Conservation (phyloP, 805 yeast species). For the Ogataea wickerhamii region DNA sequence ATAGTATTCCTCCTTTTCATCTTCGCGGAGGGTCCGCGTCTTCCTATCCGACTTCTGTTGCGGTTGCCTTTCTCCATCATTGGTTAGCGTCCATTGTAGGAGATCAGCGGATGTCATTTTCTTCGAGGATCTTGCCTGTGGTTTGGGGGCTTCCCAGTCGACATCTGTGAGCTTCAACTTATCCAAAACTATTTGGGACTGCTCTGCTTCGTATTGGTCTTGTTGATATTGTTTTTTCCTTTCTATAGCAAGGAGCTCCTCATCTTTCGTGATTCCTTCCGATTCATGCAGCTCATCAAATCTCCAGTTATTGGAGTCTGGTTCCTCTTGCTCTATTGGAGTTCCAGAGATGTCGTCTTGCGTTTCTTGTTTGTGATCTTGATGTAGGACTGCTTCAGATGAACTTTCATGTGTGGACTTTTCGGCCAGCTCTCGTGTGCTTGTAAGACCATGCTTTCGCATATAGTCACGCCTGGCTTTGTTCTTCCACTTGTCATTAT, state of each 20-base stretch:
- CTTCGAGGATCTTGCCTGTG: conserved; percentile 6
- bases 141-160: conserved; percentile 5
- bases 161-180: conserved; percentile 5
- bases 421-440: conserved; percentile 10
- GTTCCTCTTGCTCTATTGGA: conserved; percentile 1
- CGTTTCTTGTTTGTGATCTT: background rate
- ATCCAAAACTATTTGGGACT: conserved; percentile 9
- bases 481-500: conserved; percentile 51
- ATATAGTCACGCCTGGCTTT: conserved; percentile 40
- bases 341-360: background rate
- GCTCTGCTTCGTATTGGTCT: conserved; percentile 5
- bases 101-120: conserved; percentile 13
- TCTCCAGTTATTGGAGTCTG: conserved; percentile 27
- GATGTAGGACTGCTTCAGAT: background rate
- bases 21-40: conserved; percentile 14
- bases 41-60: background rate
- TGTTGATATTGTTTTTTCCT: conserved; percentile 1
- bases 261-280: conserved; percentile 19
- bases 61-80: background rate
- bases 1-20: conserved; percentile 21
- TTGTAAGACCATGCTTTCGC: conserved; percentile 38
- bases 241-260: conserved; percentile 15
- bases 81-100: conserved; percentile 13
- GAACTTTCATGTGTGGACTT: background rate
- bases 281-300: conserved; percentile 13